Evolutionary conservation across 306 rosid species (phyloP).

Genomic region (Rubus idaeus): DNA sequence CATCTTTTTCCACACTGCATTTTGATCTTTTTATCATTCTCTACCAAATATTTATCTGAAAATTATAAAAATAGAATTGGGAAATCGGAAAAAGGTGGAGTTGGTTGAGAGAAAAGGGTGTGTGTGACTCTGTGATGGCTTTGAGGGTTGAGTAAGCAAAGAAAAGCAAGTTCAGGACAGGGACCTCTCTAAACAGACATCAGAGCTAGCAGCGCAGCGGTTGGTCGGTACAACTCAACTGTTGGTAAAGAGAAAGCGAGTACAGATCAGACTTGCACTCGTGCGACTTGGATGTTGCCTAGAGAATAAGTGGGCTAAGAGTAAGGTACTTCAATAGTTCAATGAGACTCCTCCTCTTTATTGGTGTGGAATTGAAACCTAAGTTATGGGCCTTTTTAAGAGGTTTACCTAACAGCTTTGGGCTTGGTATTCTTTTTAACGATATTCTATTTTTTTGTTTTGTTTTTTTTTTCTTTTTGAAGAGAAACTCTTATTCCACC

Average conservation of each 20-base stretch:
- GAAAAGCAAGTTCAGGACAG: slow-evolving; percentile 40
- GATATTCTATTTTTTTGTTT: no score
- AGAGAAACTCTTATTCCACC: no score
- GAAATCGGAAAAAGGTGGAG: slow-evolving; percentile 31
- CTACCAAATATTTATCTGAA: slow-evolving; percentile 30
- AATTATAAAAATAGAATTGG: slow-evolving; percentile 19
- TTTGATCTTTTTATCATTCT: slow-evolving; percentile 50
- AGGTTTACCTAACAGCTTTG: no score
- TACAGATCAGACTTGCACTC: background rate
- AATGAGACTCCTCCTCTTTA: no score
- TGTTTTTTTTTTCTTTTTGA: no score
- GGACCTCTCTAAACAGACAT: slow-evolving; percentile 42
- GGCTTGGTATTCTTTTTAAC: no score
- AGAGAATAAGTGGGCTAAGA: background rate
- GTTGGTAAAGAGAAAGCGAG: slow-evolving; percentile 8
- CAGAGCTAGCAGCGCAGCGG: slow-evolving; percentile 40
- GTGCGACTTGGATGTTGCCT: background rate
- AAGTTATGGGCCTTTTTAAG: no score
- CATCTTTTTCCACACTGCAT: slow-evolving; percentile 26
- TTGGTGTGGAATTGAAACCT: no score
- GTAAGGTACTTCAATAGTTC: background rate
- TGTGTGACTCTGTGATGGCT: background rate
- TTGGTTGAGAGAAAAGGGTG: slow-evolving; percentile 31
- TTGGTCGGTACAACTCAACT: slow-evolving; percentile 42
- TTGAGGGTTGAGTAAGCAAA: slow-evolving; percentile 46